Evolutionary conservation across 306 rosid species (phyloP), one percentile per base, ranked within the genome.

Genomic region (Cyclanthera cordifolia): DNA sequence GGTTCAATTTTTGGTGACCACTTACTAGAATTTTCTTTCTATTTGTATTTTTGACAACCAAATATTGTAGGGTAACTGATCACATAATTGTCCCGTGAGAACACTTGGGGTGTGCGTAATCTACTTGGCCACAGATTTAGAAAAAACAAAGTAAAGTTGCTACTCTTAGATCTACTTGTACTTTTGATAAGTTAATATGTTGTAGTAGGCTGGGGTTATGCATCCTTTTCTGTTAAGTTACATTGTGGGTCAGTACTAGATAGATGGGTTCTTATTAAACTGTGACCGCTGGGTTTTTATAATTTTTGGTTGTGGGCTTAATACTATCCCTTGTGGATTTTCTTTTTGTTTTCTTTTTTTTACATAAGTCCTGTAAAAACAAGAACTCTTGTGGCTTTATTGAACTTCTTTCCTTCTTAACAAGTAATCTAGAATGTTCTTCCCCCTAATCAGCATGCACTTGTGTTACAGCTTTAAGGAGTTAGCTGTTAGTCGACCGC

Each of bases 381-480:
- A 2, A 32, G 37, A 32, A 32, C 37, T 3, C 8, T 6, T 34
- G 9, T 34, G 41, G 41, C 32, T 20, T 51, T 54, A 5, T 53
- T 53, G 20, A 52, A 17, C 14, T 69, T 50, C 3, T 69, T 69
- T 19, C 15, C 61, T 37, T 53, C 61, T 37, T 53, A 13, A 69
- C 49, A 32, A 17, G 19, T 7, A 15, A 15, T 8, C 55, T 46
- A 3, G 24, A 24, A 23, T 48, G 27, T 1, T 28, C 47, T 55
- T 53, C 24, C 3, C 32, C 4, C 8, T 25, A 16, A 55, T 54
- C 47, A 61, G 72, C 41, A 52, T 82, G 79, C 65, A 74, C 50
- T 78, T 76, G 82, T 72, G 4, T 77, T 72, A 75, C 86, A 94
- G 99, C 82, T 90, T 90, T 72, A 94, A 94, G 82, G 99, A 94